Evolutionary conservation across 768 basidiomycete species (phyloP), one percentile per base, ranked within the genome.

Genomic region (Pulveroboletus sp.): DNA sequence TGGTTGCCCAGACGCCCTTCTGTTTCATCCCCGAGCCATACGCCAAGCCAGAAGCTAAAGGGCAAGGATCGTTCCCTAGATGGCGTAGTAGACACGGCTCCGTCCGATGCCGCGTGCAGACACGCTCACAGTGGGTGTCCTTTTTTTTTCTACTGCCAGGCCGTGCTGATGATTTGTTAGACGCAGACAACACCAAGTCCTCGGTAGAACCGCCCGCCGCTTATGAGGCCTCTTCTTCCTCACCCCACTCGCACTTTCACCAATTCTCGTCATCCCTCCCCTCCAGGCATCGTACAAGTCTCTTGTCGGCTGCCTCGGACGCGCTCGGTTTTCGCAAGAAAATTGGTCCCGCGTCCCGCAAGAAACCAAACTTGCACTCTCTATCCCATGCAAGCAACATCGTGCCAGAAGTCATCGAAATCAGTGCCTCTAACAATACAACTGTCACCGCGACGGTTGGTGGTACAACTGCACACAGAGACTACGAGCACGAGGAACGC

Each of bases 321-420:
- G 77, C 74, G 0, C 62, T 83, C 25, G 64, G 70, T 47, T 66
- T 79, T 47, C 65, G 64, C 16, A 65, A 53, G 50, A 80, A 68
- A 56, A 71, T 81, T 45, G 74, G 74, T 23, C 57, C 63, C 2
- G 55, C 58, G 21, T 62, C 63, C 13, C 74, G 76, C 29, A 76
- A 71, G 47, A 76, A 74, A 40, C 56, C 70, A 45, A 58, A 64
- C 33, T 5, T 46, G 13, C 32, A 37, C n/a, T 62, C 66, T 47
- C 55, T 47, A 19, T 43, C 59, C 14, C 47, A 66, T 31, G 58
- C 73, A n/a, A 67, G 62, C 44, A 72, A 74, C 19, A 64, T 84
- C 35, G 69, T 85, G 43, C 79, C 85, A 16, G 85, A 79, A 33
- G 84, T 90, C 42, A 85, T 90, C 48, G 87, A 90, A 63, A 88